Conservation (phyloP, 345 rosid genomes). For the Camelina laxa region DNA sequence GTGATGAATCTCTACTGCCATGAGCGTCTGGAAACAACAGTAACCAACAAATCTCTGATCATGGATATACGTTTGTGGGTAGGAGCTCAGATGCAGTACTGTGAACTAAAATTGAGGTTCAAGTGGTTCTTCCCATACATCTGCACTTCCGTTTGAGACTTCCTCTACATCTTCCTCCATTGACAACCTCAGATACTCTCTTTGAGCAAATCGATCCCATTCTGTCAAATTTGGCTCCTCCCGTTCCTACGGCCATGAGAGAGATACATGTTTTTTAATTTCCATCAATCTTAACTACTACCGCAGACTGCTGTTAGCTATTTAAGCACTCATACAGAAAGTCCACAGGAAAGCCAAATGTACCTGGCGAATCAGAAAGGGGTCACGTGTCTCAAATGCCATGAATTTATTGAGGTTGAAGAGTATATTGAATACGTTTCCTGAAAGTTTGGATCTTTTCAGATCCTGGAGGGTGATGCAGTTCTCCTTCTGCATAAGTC, state of each 20-base stretch:
- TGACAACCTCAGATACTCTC: constrained; percentile 62
- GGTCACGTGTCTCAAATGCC: constrained; percentile 76
- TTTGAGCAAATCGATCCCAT: constrained; percentile 67
- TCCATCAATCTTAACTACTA: not conserved
- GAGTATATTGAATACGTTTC: constrained; percentile 72
- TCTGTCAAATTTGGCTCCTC: constrained; percentile 64
- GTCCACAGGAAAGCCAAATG: not conserved
- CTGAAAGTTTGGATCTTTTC: constrained; percentile 67
- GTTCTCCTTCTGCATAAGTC: constrained; percentile 56
- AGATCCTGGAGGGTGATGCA: constrained; percentile 59
- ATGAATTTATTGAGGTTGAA: constrained; percentile 76
- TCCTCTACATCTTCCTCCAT: constrained; percentile 75
- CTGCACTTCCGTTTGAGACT: constrained; percentile 65
- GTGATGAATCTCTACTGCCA: not conserved
- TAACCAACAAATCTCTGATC: not conserved
- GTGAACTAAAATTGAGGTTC: constrained; percentile 56
- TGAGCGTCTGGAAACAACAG: not conserved
- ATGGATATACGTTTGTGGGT: not conserved
- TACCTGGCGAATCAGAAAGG: constrained; percentile 73
- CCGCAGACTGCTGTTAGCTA: not conserved
- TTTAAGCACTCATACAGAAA: not conserved
- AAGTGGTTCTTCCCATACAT: constrained; percentile 63
- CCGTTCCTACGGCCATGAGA: constrained; percentile 47
- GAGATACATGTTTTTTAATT: not conserved
- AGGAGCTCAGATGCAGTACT: not conserved